Conservation (phyloP, 306 rosid genomes). For the Trifolium subterraneum region DNA sequence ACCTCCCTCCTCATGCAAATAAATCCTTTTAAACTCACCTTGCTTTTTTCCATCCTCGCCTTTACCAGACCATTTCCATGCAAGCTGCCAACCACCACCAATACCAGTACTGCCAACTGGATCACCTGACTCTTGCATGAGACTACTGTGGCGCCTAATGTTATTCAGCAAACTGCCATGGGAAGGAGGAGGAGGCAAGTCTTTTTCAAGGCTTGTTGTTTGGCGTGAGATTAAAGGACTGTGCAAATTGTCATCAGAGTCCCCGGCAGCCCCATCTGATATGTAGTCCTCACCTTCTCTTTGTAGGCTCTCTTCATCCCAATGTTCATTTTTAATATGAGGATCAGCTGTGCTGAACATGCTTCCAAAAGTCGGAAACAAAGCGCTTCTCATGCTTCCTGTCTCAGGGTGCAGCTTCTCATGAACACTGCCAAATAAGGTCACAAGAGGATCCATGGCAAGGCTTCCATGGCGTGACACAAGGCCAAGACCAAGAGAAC, state of each 20-base stretch:
- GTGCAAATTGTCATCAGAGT: conserved; percentile 80
- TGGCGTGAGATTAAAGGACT: conserved; percentile 93
- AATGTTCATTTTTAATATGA: conserved; percentile 58
- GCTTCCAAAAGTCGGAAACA: conserved; percentile 83
- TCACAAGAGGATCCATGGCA: conserved; percentile 80
- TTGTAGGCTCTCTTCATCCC: conserved; percentile 89
- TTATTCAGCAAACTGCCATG: conserved; percentile 74
- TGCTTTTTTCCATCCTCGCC: conserved; percentile 66
- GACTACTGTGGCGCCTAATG: conserved; percentile 83
- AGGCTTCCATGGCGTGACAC: conserved; percentile 91
- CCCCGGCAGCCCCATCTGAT: conserved; percentile 69
- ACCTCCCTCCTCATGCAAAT: conserved; percentile 77
- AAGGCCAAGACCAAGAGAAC: conserved; percentile 59
- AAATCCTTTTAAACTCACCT: conserved; percentile 83
- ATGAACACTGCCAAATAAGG: conserved; percentile 78
- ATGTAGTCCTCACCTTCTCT: conserved; percentile 69
- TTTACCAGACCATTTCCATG: conserved; percentile 93
- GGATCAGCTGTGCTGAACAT: conserved; percentile 83
- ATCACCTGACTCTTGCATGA: conserved; percentile 79
- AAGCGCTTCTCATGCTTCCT: conserved; percentile 67
- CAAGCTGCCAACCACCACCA: conserved; percentile 97
- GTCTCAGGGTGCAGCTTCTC: conserved; percentile 67
- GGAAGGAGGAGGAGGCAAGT: conserved; percentile 67
- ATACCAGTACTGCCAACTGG: conserved; percentile 77
- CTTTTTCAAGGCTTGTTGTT: conserved; percentile 84